These are phyloP conservation scores for Trapa incisa DNA, from an alignment of 345 rosid genomes.

Conservation along the genomic window DNA sequence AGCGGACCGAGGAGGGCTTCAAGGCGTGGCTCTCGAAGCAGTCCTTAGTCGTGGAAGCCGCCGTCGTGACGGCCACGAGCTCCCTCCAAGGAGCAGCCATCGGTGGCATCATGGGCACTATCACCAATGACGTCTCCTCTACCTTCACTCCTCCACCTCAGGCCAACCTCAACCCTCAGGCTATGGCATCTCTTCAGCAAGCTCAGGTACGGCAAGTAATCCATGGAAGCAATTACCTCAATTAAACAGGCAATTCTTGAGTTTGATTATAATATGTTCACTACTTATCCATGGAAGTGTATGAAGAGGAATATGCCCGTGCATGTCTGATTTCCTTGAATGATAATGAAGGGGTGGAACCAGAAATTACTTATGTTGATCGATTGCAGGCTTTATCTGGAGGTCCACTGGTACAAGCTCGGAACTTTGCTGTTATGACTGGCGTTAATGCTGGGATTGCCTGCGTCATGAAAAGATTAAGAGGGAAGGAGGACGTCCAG, in stretches of 20 bases:
- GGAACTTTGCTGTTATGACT: constrained; percentile 86
- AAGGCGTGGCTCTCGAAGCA: constrained; percentile 69
- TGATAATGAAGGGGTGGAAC: no score
- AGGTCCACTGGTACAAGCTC: constrained; percentile 89
- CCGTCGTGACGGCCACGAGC: constrained; percentile 61
- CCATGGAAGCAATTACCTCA: no score
- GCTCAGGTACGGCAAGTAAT: constrained; percentile 50
- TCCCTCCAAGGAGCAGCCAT: constrained; percentile 74
- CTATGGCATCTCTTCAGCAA: constrained; percentile 77
- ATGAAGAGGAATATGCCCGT: no score
- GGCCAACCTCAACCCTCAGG: constrained; percentile 52
- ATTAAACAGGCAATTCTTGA: no score
- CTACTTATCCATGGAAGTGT: no score
- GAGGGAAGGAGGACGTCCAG: constrained; percentile 93
- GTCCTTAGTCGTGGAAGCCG: constrained; percentile 63
- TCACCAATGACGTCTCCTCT: constrained; percentile 44
- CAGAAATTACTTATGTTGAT: no score
- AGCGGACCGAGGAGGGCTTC: constrained; percentile 52
- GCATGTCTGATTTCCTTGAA: no score
- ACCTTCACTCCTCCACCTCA: constrained; percentile 28
- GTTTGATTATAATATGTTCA: no score
- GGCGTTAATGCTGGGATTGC: constrained; percentile 91
- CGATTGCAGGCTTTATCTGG: constrained; percentile 60
- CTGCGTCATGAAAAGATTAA: constrained; percentile 66
- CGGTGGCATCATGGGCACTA: constrained; percentile 67